Evolutionary conservation across 208 protist species (phyloP).

Genomic region (Leishmania tropica): DNA sequence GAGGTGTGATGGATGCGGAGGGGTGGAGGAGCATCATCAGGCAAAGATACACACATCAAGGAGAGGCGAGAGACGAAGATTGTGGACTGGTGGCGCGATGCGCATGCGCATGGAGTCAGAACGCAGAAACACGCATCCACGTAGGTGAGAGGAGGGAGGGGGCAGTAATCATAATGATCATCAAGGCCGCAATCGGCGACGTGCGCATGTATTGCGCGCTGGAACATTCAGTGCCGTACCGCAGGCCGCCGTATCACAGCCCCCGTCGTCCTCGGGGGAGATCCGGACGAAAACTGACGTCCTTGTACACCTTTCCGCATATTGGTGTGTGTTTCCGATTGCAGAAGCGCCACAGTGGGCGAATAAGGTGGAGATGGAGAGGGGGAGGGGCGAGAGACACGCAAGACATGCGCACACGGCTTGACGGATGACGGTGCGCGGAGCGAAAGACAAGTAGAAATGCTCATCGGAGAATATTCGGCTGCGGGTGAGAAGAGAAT

Average conservation of each 20-base stretch:
- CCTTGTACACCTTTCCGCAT: not conserved
- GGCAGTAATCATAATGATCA: too few relatives aligned
- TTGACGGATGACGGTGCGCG: not conserved
- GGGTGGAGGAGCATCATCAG: not conserved
- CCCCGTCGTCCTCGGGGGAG: not conserved
- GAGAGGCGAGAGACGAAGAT: not conserved
- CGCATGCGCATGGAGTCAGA: not conserved
- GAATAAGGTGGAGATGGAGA: not conserved
- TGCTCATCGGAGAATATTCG: not conserved
- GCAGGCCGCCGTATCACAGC: not conserved
- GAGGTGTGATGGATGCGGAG: not conserved
- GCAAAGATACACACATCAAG: not conserved
- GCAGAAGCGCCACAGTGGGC: not conserved
- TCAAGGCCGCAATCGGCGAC: too few relatives aligned
- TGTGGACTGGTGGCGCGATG: not conserved
- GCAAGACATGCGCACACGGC: not conserved
- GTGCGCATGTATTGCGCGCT: too few relatives aligned
- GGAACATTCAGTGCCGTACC: not conserved
- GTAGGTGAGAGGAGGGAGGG: too few relatives aligned
- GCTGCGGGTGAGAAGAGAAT: not conserved
- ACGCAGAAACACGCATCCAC: not conserved
- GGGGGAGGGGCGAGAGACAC: not conserved
- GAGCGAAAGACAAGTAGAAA: not conserved
- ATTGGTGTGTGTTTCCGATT: not conserved
- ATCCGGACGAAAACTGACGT: not conserved